These are phyloP conservation scores for Amniculicola lignicola DNA, from an alignment of 495 filamentous ascomycete species.

Conservation along the genomic window DNA sequence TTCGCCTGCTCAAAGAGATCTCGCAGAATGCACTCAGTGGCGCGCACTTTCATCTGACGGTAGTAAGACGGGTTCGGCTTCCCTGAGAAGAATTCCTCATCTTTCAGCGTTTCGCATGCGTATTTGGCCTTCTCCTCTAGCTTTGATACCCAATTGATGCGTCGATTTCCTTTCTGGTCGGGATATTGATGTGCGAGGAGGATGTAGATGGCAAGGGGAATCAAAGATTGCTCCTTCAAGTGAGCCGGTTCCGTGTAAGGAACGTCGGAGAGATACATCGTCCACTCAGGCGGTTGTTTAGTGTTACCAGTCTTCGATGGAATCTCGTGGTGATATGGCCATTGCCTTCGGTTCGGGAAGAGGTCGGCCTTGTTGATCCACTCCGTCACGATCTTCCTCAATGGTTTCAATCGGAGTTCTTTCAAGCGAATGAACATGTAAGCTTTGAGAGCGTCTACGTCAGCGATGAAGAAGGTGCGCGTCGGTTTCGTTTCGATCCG, in stretches of 20 bases:
- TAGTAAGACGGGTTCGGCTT: background rate
- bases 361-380: background rate
- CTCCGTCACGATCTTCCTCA: background rate
- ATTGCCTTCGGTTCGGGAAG: background rate
- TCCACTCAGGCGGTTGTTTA: too few species aligned
- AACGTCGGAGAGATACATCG: too few species aligned
- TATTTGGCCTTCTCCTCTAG: background rate
- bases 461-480: background rate
- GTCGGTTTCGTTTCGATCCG: background rate
- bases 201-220: background rate
- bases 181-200: too few species aligned
- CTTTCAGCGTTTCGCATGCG: background rate
- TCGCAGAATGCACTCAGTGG: background rate
- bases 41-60: background rate
- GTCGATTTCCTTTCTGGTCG: background rate
- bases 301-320: too few species aligned
- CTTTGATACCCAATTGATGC: background rate
- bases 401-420: background rate
- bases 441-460: background rate
- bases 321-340: background rate
- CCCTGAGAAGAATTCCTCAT: background rate
- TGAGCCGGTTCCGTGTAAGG: background rate
- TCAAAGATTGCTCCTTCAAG: background rate
- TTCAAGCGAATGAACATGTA: background rate
- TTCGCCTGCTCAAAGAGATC: conserved; percentile 3